Base-by-base conservation (phyloP, 352 stramenopile genomes). In the Globisporangium spiculum region DNA sequence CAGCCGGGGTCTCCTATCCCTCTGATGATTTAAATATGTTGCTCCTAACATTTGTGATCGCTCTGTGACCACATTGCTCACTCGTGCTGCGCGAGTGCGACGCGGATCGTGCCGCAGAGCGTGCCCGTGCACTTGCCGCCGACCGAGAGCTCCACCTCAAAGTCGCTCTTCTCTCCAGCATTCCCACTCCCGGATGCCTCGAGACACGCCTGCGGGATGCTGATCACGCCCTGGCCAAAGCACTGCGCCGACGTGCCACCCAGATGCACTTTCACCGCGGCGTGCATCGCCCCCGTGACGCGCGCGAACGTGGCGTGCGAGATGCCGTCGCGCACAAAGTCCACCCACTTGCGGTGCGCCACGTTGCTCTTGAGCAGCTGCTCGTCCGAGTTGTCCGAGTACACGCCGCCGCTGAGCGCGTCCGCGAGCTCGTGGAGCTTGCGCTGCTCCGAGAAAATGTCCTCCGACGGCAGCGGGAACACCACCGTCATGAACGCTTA, bases 401-500 rank as follows among this genome's bases (percentile, higher is more conserved):
- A 86, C 27, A 91, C 72, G 32, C 85, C 85, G 12, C 83, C 81
- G 38, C 77, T 85, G 27, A 93, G 78, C 26, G 82, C 79, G 34
- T 91, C 83, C 1, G 87, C 87, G 34, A 94, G 80, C 65, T 93
- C 81, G n/a, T 91, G 76, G 12, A 95, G 75, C 53, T 86, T 88
- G n/a, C 86, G 84, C 66, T 95, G 88, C 50, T 89, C 84, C 3
- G 86, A 90, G 61, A 95, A 95, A 44, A 90, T 86, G 62, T 95
- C 88, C 70, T 95, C 88, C 0, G 83, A 91, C 44, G 88, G 88
- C 18, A 95, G 67, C 2, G 88, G 88, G 63, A 94, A 95, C 66
- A 93, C 79, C 30, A 91, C 74, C 7, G 81, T 91, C 44, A 93
- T 76, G 56, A 81, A 73, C 12, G 80, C 73, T 74, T 36, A 16